phyloP scores from a whole-genome alignment of 176 grass and related monocot genomes.

The Bothriochloa decipiens region DNA sequence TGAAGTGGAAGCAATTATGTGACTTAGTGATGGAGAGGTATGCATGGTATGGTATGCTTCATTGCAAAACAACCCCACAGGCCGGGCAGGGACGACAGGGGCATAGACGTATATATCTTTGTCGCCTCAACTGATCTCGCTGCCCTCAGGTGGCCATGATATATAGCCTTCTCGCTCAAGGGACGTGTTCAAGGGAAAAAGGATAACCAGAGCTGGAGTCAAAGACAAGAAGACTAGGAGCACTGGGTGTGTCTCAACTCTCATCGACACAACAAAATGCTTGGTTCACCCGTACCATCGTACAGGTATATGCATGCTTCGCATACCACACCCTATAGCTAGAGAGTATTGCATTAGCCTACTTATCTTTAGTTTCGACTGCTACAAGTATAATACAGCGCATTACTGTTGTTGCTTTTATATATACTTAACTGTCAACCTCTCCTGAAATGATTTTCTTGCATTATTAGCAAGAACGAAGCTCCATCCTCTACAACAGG shows the following conservation, averaged over 20 bases:
- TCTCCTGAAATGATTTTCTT: not conserved
- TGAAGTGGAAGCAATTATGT: conserved; percentile 86
- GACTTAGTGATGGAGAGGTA: conserved; percentile 24
- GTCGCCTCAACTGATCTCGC: conserved; percentile 53
- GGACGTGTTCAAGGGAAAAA: conserved; percentile 67
- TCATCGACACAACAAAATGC: conserved; percentile 16
- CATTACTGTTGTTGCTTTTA: not conserved
- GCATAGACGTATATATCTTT: conserved; percentile 44
- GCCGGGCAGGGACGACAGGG: not conserved
- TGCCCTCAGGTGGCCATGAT: conserved; percentile 60
- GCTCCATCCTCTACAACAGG: not conserved
- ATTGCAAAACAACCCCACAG: conserved; percentile 73
- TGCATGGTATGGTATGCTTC: conserved; percentile 78
- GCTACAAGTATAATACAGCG: not conserved
- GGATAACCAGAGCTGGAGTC: conserved; percentile 94
- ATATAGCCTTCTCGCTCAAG: conserved; percentile 94
- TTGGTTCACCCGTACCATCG: conserved; percentile 36
- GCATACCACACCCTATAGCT: not conserved
- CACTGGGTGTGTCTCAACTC: conserved; percentile 21
- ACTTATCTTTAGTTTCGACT: too few relatives aligned
- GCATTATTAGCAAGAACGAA: not conserved
- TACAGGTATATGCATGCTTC: not conserved
- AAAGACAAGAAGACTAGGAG: conserved; percentile 87
- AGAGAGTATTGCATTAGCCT: too few relatives aligned
- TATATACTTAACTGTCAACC: not conserved